Evolutionary conservation across 2,329 filamentous ascomycete genomes (phyloP).

Genomic region (Bipolaris bicolor): DNA sequence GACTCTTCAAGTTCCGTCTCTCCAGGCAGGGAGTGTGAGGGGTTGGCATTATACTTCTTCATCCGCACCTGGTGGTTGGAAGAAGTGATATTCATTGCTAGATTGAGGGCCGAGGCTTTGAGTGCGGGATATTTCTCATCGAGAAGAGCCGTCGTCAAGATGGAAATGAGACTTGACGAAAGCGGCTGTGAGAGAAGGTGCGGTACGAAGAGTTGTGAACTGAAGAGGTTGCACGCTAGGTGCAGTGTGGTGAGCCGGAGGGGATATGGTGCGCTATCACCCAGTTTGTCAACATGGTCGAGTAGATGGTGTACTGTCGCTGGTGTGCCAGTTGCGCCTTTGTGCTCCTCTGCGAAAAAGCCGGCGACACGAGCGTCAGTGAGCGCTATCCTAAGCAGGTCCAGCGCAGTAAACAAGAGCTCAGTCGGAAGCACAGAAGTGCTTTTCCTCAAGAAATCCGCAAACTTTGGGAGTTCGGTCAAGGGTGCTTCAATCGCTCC

Average conservation of each 20-base stretch:
- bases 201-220: slow-evolving; percentile 71
- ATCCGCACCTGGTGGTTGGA: slow-evolving; percentile 71
- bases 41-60: slow-evolving; percentile 53
- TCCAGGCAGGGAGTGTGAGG: slow-evolving; percentile 17
- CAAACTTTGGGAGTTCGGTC: slow-evolving; percentile 72
- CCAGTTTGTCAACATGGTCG: slow-evolving; percentile 60
- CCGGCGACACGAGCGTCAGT: slow-evolving; percentile 79
- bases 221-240: slow-evolving; percentile 84
- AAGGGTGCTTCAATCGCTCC: slow-evolving; percentile 71
- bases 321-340: slow-evolving; percentile 55
- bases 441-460: slow-evolving; percentile 64
- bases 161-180: slow-evolving; percentile 66
- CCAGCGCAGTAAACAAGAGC: slow-evolving; percentile 79
- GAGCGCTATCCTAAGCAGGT: slow-evolving; percentile 79
- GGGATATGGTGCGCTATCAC: slow-evolving; percentile 71
- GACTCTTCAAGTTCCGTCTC: slow-evolving; percentile 63
- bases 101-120: slow-evolving; percentile 78
- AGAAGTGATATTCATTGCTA: slow-evolving; percentile 81
- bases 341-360: slow-evolving; percentile 77
- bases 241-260: slow-evolving; percentile 84
- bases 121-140: slow-evolving; percentile 76
- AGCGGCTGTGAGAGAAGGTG: slow-evolving; percentile 60
- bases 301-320: slow-evolving; percentile 63
- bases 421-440: slow-evolving; percentile 65
- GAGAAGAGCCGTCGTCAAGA: slow-evolving; percentile 79